Conservation (phyloP, 768 basidiomycete species). For the Mrakia frigida region DNA sequence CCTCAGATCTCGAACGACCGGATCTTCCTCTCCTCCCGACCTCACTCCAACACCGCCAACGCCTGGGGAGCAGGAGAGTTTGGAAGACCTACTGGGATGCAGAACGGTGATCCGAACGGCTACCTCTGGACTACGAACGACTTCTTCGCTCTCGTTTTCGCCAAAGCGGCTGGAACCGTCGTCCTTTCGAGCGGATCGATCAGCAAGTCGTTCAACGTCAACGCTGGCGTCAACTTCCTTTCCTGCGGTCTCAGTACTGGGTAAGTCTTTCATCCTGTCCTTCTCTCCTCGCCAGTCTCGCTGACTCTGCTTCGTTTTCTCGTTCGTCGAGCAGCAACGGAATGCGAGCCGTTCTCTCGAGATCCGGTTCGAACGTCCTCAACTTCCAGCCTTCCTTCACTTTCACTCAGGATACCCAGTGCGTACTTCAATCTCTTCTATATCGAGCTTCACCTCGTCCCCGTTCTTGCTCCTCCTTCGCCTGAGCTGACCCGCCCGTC, state of each 20-base stretch:
- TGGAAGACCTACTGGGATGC: conserved; percentile 47
- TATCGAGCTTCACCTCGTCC: too few relatives aligned
- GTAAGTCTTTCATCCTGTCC: neutral
- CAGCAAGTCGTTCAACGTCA: neutral
- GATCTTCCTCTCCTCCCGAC: conserved; percentile 41
- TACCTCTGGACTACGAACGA: conserved; percentile 38
- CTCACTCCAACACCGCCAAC: conserved; percentile 47
- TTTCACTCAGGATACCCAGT: neutral
- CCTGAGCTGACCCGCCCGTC: too few relatives aligned
- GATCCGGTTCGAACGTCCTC: neutral
- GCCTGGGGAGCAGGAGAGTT: conserved; percentile 53
- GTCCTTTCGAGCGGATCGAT: conserved; percentile 35
- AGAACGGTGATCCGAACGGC: neutral
- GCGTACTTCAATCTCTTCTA: too few relatives aligned
- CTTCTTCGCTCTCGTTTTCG: conserved; percentile 40
- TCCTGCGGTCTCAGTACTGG: neutral
- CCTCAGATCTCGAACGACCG: conserved; percentile 38
- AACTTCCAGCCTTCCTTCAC: neutral
- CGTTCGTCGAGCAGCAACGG: neutral
- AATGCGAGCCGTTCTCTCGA: neutral
- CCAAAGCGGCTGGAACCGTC: conserved; percentile 36
- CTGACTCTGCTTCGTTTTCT: neutral
- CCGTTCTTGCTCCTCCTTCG: too few relatives aligned
- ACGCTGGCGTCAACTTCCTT: neutral
- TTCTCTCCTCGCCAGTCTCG: too few relatives aligned